phyloP scores from a whole-genome alignment of 352 stramenopile genomes.

The Lagenidium sp. region DNA sequence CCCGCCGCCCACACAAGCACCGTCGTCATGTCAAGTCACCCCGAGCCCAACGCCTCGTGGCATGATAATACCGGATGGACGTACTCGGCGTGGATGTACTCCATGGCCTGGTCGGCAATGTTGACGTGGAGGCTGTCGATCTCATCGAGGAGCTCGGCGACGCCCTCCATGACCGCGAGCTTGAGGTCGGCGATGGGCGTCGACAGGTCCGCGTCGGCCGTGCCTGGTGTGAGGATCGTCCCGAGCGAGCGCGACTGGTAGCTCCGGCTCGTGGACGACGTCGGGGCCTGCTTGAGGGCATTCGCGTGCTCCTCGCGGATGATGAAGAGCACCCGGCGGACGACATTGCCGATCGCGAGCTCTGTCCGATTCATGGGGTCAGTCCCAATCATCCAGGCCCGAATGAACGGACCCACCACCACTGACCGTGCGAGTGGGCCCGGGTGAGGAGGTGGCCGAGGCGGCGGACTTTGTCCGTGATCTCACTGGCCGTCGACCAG shows the following conservation, averaged over 20 bases:
- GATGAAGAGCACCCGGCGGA: conserved; percentile 84
- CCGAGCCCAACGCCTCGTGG: too few species aligned
- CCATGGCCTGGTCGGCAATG: conserved; percentile 93
- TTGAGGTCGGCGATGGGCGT: conserved; percentile 80
- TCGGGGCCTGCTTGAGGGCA: conserved; percentile 42
- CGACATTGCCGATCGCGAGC: conserved; percentile 84
- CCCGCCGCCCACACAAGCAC: conserved; percentile 1
- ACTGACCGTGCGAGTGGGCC: conserved; percentile 52
- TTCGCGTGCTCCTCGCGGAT: conserved; percentile 84
- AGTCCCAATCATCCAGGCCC: not conserved
- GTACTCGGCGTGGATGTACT: conserved; percentile 95
- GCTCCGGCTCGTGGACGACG: conserved; percentile 25
- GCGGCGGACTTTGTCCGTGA: conserved; percentile 78
- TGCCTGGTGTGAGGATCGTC: conserved; percentile 73
- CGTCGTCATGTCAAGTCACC: not conserved
- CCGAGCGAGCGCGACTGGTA: conserved; percentile 70
- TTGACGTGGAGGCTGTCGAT: conserved; percentile 94
- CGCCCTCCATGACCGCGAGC: conserved; percentile 90
- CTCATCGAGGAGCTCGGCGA: conserved; percentile 91
- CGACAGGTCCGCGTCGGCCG: conserved; percentile 72
- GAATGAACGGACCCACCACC: not conserved
- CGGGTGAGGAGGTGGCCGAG: conserved; percentile 78
- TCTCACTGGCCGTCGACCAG: conserved; percentile 70
- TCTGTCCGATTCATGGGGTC: conserved; percentile 23
- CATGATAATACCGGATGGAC: too few species aligned